A percentile compares a stretch with the other conserved stretches of the same genome.
These are phyloP conservation scores for Gossypium mustelinum DNA, from an alignment of 345 rosid species.

Conservation along the genomic window DNA sequence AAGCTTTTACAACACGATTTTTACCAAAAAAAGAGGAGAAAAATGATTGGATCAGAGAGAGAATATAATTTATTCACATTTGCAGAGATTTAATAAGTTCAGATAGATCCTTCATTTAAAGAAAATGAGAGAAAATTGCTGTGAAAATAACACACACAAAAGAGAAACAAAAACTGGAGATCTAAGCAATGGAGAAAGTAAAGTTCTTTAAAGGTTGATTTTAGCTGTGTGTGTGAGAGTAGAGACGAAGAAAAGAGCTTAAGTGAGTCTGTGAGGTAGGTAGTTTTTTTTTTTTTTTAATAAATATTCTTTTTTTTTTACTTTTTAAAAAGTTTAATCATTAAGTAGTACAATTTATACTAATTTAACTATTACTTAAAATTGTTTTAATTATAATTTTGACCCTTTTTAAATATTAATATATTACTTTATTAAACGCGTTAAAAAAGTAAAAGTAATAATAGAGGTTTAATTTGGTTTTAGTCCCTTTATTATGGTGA, in stretches of 20 bases:
- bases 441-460: too few relatives aligned
- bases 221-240: background rate
- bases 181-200: conserved; percentile 9
- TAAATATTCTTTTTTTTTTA: too few relatives aligned
- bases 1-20: conserved; percentile 4
- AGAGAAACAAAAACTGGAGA: background rate
- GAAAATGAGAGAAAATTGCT: conserved; percentile 1
- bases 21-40: background rate
- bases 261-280: background rate
- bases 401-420: too few relatives aligned
- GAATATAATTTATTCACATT: conserved; percentile 3
- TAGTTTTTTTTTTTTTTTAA: background rate
- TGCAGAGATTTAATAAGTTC: background rate
- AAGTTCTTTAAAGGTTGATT: background rate
- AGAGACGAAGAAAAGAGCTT: background rate
- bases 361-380: too few relatives aligned
- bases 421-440: too few relatives aligned
- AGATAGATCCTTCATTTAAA: background rate
- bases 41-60: background rate
- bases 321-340: too few relatives aligned
- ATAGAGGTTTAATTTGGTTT: too few relatives aligned
- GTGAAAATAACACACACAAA: background rate
- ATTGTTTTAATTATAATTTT: too few relatives aligned
- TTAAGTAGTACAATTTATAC: too few relatives aligned
- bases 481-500: too few relatives aligned